These are phyloP conservation scores for Orbilia blumenaviensis DNA, from an alignment of 2,329 filamentous ascomycete species.

Conservation along the genomic window DNA sequence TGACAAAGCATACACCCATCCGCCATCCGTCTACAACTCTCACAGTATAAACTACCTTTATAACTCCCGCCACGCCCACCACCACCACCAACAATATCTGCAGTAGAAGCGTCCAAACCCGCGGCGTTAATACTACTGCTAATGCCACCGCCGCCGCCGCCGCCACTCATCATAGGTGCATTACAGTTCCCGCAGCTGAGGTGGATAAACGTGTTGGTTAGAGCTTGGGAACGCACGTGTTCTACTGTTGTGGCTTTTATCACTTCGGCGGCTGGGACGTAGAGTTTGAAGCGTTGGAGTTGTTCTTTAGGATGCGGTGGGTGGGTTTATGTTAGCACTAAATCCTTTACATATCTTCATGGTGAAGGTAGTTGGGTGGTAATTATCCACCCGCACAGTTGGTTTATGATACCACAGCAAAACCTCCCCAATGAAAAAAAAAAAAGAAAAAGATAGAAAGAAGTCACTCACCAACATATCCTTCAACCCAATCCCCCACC, in stretches of 20 bases:
- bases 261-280: conserved; percentile 53
- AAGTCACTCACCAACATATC: conserved; percentile 54
- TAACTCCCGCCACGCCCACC: conserved; percentile 46
- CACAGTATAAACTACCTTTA: conserved; percentile 55
- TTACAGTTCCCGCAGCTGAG: conserved; percentile 49
- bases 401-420: neutral
- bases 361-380: neutral
- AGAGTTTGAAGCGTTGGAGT: conserved; percentile 55
- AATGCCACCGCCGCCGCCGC: neutral
- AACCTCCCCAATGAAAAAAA: neutral
- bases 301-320: too few species aligned
- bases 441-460: neutral
- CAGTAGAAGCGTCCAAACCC: conserved; percentile 31
- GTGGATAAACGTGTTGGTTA: conserved; percentile 50
- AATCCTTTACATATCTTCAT: too few species aligned
- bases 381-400: neutral
- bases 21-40: conserved; percentile 54
- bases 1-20: conserved; percentile 57
- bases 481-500: conserved; percentile 55
- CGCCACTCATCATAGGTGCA: conserved; percentile 28
- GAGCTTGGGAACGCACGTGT: conserved; percentile 35
- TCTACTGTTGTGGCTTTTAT: conserved; percentile 44
- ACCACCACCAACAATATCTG: conserved; percentile 21
- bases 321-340: too few species aligned
- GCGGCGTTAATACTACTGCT: neutral